Conservation (phyloP, 2,329 filamentous ascomycete genomes). For the Scedosporium apiospermum region DNA sequence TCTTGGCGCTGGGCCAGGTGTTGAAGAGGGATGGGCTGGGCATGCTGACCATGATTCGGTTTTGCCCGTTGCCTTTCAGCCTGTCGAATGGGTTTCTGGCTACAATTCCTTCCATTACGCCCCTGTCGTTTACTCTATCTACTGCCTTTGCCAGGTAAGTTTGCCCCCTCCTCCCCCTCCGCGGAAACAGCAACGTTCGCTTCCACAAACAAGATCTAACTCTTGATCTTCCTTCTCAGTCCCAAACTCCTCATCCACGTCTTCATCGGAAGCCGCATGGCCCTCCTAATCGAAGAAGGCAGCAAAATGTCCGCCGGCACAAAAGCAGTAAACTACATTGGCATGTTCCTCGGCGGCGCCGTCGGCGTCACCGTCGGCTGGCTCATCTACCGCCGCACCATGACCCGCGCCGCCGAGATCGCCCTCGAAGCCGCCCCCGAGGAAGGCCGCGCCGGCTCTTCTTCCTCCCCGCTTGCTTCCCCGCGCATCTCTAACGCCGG, state of each 20-base stretch:
- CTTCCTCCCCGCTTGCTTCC: background rate
- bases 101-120: constrained; percentile 81
- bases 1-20: constrained; percentile 79
- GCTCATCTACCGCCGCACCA: constrained; percentile 71
- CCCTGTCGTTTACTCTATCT: constrained; percentile 66
- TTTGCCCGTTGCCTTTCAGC: constrained; percentile 88
- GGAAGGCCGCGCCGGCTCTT: constrained; percentile 19
- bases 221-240: constrained; percentile 20
- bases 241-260: constrained; percentile 88
- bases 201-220: background rate
- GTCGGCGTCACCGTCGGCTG: constrained; percentile 70
- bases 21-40: constrained; percentile 84
- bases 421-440: constrained; percentile 31
- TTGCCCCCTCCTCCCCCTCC: background rate
- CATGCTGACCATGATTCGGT: constrained; percentile 80
- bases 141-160: constrained; percentile 62
- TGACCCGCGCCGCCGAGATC: constrained; percentile 52
- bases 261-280: constrained; percentile 81
- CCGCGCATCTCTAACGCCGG: constrained; percentile 1
- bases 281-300: constrained; percentile 70
- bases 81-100: constrained; percentile 90
- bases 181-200: constrained; percentile 7
- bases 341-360: constrained; percentile 62
- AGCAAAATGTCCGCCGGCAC: constrained; percentile 73
- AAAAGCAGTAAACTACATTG: constrained; percentile 74